Evolutionary conservation across 495 filamentous ascomycete genomes (phyloP), one percentile per base, ranked within the genome.

Genomic region (Aspergillus affinis): DNA sequence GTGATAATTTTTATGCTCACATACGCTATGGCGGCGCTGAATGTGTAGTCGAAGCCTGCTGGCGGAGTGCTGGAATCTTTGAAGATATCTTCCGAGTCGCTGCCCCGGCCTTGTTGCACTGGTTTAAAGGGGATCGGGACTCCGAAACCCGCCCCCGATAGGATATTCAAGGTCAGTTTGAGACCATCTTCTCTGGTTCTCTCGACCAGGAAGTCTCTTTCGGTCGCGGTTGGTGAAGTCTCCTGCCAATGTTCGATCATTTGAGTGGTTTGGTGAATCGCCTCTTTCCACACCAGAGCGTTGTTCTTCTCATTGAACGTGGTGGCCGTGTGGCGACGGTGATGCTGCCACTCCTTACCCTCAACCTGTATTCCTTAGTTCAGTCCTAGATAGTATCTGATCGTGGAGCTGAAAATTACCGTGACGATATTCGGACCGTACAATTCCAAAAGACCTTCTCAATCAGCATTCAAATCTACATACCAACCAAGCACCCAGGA

Each of bases 241-340:
- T 65, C 51, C 20, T 65, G 52, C 79, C 78, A 82, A 63, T 65
- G 63, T 6, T 65, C 48, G 21, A 71, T 54, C 69, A 78, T 72
- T 6, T 60, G 61, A 8, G 49, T 47, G 5, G 62, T 65, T 56
- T 74, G 69, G 5, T 47, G 27, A 15, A 75, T 48, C 1, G 61
- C 55, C 44, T 78, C 70, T 6, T 58, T n/a, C 78, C 77, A 83
- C 0, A 81, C 78, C 2, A 78, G 54, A 13, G 60, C 52, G 54
- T 74, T 79, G 60, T 74, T 79, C 48, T 70, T 71, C 59, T 83
- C 79, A 50, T 74, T 80, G 66, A 82, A 81, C n/a, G 70, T 67
- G 0, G 64, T 52, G 0, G 67, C 62, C 5, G 73, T 68, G 10
- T 78, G 56, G 57, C 75, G 80, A n/a, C 80, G 69, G 48, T 80